Evolutionary conservation across 2,329 filamentous ascomycete species (phyloP).

Genomic region (Aspergillus sergii): DNA sequence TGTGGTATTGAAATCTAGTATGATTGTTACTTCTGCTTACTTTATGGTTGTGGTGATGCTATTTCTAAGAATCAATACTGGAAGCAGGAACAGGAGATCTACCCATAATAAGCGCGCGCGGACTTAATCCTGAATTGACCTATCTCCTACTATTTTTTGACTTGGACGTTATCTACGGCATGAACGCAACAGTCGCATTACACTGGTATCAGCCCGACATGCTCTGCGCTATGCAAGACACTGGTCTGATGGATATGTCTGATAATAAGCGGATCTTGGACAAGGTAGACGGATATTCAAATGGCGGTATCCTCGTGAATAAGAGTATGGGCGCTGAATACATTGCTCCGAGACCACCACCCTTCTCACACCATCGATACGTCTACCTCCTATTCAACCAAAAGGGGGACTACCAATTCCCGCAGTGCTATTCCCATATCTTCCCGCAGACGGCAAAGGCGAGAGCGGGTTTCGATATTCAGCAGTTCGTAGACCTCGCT

Average conservation of each 20-base stretch:
- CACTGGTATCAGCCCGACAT: constrained; percentile 34
- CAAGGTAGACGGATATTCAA: not conserved
- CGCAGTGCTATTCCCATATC: constrained; percentile 33
- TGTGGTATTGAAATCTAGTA: constrained; percentile 15
- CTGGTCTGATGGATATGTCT: not conserved
- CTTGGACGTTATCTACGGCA: constrained; percentile 24
- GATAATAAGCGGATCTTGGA: not conserved
- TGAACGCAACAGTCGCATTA: constrained; percentile 21
- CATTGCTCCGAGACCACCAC: constrained; percentile 33
- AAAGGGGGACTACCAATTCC: constrained; percentile 28
- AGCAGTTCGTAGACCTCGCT: constrained; percentile 36
- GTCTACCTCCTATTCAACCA: constrained; percentile 35
- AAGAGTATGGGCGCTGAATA: constrained; percentile 22
- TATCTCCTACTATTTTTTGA: constrained; percentile 31
- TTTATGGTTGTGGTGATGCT: too few relatives aligned
- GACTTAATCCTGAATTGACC: constrained; percentile 10
- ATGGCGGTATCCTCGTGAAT: constrained; percentile 2
- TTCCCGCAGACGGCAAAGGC: constrained; percentile 27
- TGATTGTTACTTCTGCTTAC: not conserved
- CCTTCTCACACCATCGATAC: constrained; percentile 32
- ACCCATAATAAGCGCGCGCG: constrained; percentile 22
- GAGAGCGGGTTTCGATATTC: constrained; percentile 38
- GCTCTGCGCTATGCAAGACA: not conserved
- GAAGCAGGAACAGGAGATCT: constrained; percentile 13
- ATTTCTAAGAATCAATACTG: not conserved